These are phyloP conservation scores for Gynochthodes officinalis DNA, from an alignment of 257 asterid species.

Conservation along the genomic window DNA sequence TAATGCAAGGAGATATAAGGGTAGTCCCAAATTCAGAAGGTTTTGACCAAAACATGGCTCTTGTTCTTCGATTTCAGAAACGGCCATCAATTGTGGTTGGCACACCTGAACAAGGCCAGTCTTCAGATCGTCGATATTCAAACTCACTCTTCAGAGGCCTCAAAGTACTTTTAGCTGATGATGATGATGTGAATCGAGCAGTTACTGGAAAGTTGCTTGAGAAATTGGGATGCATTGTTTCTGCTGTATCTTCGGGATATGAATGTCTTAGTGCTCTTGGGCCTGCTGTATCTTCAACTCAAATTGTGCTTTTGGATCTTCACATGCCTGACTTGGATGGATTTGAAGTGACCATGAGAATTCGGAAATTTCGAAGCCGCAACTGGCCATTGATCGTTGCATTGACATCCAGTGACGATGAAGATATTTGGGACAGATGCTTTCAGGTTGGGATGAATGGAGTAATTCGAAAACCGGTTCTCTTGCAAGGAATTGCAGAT, in stretches of 20 bases:
- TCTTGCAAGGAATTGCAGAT: conserved; percentile 54
- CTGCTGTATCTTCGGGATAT: conserved; percentile 70
- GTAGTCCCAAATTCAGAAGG: conserved; percentile 56
- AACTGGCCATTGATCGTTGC: conserved; percentile 79
- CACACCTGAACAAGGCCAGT: conserved; percentile 49
- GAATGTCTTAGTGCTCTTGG: conserved; percentile 67
- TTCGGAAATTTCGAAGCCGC: conserved; percentile 67
- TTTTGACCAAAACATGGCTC: conserved; percentile 76
- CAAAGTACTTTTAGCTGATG: conserved; percentile 74
- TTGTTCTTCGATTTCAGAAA: conserved; percentile 64
- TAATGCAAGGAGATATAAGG: conserved; percentile 97
- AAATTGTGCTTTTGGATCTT: conserved; percentile 72
- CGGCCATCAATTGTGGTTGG: conserved; percentile 40
- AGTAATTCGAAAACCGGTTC: conserved; percentile 62
- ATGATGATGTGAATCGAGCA: conserved; percentile 69
- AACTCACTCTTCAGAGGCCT: conserved; percentile 60
- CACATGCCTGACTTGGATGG: conserved; percentile 81
- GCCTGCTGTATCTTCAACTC: conserved; percentile 40
- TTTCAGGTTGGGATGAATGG: conserved; percentile 75
- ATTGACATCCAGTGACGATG: conserved; percentile 56
- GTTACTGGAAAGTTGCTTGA: conserved; percentile 76
- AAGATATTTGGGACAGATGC: conserved; percentile 50
- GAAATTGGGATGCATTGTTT: conserved; percentile 74
- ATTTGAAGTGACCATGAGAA: conserved; percentile 65
- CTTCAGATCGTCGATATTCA: conserved; percentile 44